A percentile compares a stretch with the other conserved stretches of the same genome.
Conservation (phyloP, 1,284 basidiomycete genomes). For the Flammula alnicola region DNA sequence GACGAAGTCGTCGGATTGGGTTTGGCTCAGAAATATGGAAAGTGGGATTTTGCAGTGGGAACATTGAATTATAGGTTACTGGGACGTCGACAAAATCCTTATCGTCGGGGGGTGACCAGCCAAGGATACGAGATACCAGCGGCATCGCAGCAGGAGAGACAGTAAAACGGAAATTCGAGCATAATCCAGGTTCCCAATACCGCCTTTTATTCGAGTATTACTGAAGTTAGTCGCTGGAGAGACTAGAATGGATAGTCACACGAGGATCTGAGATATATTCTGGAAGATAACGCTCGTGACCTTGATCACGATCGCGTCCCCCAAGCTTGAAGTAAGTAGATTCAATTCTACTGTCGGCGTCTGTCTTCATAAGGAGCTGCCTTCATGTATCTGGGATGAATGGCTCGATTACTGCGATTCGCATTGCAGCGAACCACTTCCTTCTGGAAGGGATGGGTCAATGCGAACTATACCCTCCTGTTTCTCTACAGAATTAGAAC, state of each 20-base stretch:
- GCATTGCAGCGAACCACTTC: too few relatives aligned
- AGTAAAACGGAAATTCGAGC: constrained; percentile 8
- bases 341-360: constrained; percentile 1
- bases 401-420: constrained; percentile 1
- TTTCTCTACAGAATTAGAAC: too few relatives aligned
- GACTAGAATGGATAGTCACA: constrained; percentile 21
- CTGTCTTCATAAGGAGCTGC: constrained; percentile 9
- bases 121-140: constrained; percentile 21
- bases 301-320: constrained; percentile 30
- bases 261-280: constrained; percentile 28
- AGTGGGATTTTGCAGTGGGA: constrained; percentile 24
- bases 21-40: constrained; percentile 27
- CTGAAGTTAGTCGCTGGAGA: constrained; percentile 9
- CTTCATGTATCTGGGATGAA: constrained; percentile 19
- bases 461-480: too few relatives aligned
- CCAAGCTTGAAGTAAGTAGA: too few relatives aligned
- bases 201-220: constrained; percentile 20
- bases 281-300: constrained; percentile 21
- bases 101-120: constrained; percentile 27
- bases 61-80: constrained; percentile 13
- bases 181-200: constrained; percentile 7
- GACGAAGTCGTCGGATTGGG: constrained; percentile 14
- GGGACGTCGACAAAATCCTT: constrained; percentile 24
- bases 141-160: constrained; percentile 15
- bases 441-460: too few relatives aligned